phyloP scores from a whole-genome alignment of 2,329 filamentous ascomycete genomes.

The Clonostachys sp. region DNA sequence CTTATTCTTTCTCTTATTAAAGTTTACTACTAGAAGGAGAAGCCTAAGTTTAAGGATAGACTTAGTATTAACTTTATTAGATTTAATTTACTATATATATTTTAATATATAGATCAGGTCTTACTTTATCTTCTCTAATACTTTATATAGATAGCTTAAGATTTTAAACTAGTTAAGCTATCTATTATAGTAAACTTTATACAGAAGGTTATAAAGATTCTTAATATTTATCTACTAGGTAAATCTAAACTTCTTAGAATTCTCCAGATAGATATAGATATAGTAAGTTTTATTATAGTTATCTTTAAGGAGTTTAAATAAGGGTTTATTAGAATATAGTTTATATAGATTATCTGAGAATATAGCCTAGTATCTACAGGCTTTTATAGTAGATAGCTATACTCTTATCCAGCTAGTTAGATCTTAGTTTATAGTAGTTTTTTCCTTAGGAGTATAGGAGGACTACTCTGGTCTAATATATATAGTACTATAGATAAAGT shows the following conservation, averaged over 20 bases:
- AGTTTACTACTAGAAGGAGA: constrained; percentile 1
- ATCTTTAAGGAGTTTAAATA: too few relatives aligned
- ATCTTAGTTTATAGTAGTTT: too few relatives aligned
- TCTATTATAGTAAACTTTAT: neutral
- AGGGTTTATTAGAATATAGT: too few relatives aligned
- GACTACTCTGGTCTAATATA: too few relatives aligned
- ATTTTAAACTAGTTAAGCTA: neutral
- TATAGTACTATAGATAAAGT: too few relatives aligned
- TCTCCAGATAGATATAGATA: neutral
- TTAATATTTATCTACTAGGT: neutral
- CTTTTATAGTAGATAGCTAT: too few relatives aligned
- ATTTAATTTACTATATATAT: neutral
- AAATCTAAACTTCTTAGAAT: too few relatives aligned
- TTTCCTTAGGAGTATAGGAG: too few relatives aligned
- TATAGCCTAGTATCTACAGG: too few relatives aligned
- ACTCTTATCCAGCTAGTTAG: too few relatives aligned
- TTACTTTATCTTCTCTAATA: neutral
- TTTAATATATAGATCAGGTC: neutral
- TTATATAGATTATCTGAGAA: too few relatives aligned
- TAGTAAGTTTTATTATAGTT: constrained; percentile 1
- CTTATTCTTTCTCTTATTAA: neutral
- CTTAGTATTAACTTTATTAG: neutral
- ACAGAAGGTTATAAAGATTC: neutral
- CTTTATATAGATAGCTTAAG: neutral
- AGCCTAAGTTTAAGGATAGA: constrained; percentile 1